Percentiles rank a stretch among this genome's conserved stretches.
Evolutionary conservation across 208 protist genomes (phyloP).

Genomic region (Crithidia mellificae): DNA sequence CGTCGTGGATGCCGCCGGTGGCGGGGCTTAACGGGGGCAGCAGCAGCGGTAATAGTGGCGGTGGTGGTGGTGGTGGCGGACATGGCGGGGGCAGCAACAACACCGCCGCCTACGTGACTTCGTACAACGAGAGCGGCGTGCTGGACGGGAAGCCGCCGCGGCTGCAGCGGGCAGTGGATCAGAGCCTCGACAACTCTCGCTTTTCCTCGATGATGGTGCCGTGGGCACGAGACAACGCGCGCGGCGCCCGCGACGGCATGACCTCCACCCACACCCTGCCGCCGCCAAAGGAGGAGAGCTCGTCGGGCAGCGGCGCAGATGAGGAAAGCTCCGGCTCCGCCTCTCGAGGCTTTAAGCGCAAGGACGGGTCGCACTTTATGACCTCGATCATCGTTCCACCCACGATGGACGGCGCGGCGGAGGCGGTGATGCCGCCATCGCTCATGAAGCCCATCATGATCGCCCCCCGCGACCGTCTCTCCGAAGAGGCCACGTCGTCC

Average conservation of each 20-base stretch:
- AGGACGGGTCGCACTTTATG: slow-evolving; percentile 1
- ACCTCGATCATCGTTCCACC: background rate
- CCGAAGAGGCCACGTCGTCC: slow-evolving; percentile 1
- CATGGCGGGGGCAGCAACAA: background rate
- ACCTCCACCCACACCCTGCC: slow-evolving; percentile 15
- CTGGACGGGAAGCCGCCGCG: slow-evolving; percentile 3
- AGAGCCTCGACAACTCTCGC: slow-evolving; percentile 8
- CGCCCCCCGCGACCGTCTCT: background rate
- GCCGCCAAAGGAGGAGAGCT: slow-evolving; percentile 4
- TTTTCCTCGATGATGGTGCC: slow-evolving; percentile 2
- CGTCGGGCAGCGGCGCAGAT: background rate
- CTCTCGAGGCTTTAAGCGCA: background rate
- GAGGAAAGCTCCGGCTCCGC: background rate
- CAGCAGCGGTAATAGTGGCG: too few species aligned
- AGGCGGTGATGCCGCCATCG: slow-evolving; percentile 4
- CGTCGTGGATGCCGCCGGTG: slow-evolving; percentile 13
- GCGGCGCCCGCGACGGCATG: slow-evolving; percentile 6
- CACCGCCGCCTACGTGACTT: background rate
- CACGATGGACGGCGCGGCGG: background rate
- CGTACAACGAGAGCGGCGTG: slow-evolving; percentile 12
- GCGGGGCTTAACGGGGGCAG: background rate
- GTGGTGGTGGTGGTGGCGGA: too few species aligned
- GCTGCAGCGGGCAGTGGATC: background rate
- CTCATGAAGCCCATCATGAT: slow-evolving; percentile 13
- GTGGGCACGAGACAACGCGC: background rate